Conservation (phyloP, 495 filamentous ascomycete species). For the Cladorrhinum samala region DNA sequence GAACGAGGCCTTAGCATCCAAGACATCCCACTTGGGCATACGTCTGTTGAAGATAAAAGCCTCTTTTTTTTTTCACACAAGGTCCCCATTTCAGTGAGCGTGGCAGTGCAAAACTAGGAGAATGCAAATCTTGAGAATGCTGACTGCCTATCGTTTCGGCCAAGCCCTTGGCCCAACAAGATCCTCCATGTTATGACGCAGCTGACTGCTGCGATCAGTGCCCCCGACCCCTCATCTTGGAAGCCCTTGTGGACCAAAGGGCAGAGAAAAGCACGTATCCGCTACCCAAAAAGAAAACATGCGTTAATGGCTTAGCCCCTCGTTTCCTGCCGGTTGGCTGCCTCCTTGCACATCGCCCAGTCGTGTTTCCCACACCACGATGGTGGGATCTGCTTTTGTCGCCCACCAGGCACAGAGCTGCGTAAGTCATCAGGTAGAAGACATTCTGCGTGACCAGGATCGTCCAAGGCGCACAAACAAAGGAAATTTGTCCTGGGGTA, state of each 20-base stretch:
- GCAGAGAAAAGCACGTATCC: not conserved
- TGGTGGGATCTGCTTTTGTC: too few relatives aligned
- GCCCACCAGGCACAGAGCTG: too few relatives aligned
- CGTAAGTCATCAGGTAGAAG: constrained; percentile 1
- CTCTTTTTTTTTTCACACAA: too few relatives aligned
- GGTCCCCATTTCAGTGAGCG: too few relatives aligned
- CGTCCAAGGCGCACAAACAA: constrained; percentile 17
- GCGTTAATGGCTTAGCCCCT: not conserved
- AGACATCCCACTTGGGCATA: too few relatives aligned
- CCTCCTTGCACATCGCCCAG: not conserved
- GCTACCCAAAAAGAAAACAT: not conserved
- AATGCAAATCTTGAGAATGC: not conserved
- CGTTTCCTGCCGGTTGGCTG: not conserved
- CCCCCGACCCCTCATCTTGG: too few relatives aligned
- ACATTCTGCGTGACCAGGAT: constrained; percentile 20
- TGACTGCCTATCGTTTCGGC: constrained; percentile 6
- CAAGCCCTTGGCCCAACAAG: constrained; percentile 6
- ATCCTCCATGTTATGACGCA: constrained; percentile 1
- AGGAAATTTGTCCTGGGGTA: constrained; percentile 8
- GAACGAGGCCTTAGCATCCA: too few relatives aligned
- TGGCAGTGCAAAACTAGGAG: constrained; percentile 9
- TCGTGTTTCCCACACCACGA: not conserved
- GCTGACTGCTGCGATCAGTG: not conserved
- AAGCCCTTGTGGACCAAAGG: too few relatives aligned
- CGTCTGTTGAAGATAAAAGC: too few relatives aligned